Percentiles rank a stretch among this genome's conserved stretches.
phyloP scores from a whole-genome alignment of 1,284 basidiomycete species.

The Apiotrichum porosum region DNA sequence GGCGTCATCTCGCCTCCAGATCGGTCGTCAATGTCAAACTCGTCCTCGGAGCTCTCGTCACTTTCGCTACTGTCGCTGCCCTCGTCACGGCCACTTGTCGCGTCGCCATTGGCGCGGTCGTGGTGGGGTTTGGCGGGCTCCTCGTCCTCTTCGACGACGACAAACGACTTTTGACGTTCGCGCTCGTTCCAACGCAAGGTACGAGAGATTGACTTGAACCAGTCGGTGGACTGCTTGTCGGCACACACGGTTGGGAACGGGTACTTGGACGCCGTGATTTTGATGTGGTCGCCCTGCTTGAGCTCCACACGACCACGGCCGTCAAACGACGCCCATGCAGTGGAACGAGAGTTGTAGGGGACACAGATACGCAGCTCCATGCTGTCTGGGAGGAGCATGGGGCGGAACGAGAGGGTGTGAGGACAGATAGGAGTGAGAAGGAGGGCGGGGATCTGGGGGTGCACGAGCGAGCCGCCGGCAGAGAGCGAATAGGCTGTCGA shows the following conservation, averaged over 20 bases:
- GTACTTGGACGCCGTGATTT: constrained; percentile 94
- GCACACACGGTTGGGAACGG: constrained; percentile 98
- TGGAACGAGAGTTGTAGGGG: constrained; percentile 95
- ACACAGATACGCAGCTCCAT: constrained; percentile 99
- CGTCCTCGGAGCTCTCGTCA: constrained; percentile 56
- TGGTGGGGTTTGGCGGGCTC: background rate
- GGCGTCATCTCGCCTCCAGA: constrained; percentile 30
- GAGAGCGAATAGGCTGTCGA: constrained; percentile 99
- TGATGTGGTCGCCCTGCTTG: constrained; percentile 98
- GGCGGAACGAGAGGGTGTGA: constrained; percentile 96
- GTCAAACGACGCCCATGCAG: constrained; percentile 98
- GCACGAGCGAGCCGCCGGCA: constrained; percentile 94
- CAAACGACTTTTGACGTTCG: constrained; percentile 93
- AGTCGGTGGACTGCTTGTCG: constrained; percentile 94
- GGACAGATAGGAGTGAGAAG: constrained; percentile 98
- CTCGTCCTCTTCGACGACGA: constrained; percentile 82
- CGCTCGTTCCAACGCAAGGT: constrained; percentile 98
- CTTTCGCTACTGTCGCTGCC: constrained; percentile 47
- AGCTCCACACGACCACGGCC: constrained; percentile 93
- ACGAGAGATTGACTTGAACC: constrained; percentile 95
- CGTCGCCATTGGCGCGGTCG: constrained; percentile 45
- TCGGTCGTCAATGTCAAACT: constrained; percentile 86
- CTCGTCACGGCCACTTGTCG: constrained; percentile 44
- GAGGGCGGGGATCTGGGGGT: constrained; percentile 95
- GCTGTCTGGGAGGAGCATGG: constrained; percentile 96